phyloP scores from a whole-genome alignment of 2,329 filamentous ascomycete species.

The Trichocomaceae sp. region DNA sequence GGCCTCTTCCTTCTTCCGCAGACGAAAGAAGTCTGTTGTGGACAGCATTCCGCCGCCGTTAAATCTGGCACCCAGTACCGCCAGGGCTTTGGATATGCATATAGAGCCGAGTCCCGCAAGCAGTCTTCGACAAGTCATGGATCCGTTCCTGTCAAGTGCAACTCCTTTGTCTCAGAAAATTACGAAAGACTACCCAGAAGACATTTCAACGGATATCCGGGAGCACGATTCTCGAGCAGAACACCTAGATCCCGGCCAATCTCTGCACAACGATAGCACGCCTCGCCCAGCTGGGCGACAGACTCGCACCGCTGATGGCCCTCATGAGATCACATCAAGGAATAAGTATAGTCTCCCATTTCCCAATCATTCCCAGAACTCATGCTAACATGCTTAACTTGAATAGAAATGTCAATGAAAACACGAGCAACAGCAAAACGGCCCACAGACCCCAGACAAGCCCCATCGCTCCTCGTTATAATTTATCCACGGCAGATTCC shows the following conservation, averaged over 20 bases:
- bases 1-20: slow-evolving; percentile 87
- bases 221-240: neutral
- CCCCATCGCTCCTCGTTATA: slow-evolving; percentile 14
- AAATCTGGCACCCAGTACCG: slow-evolving; percentile 39
- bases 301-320: slow-evolving; percentile 17
- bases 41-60: slow-evolving; percentile 59
- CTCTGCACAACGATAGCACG: slow-evolving; percentile 5
- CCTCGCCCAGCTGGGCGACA: slow-evolving; percentile 5
- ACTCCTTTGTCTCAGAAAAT: slow-evolving; percentile 17
- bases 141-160: slow-evolving; percentile 60
- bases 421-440: slow-evolving; percentile 15
- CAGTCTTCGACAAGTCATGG: slow-evolving; percentile 80
- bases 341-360: slow-evolving; percentile 25
- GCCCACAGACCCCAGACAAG: slow-evolving; percentile 19
- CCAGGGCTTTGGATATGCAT: slow-evolving; percentile 29
- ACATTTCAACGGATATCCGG: slow-evolving; percentile 9
- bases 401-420: slow-evolving; percentile 31
- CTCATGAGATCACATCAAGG: slow-evolving; percentile 20
- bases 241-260: neutral
- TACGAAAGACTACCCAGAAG: slow-evolving; percentile 20
- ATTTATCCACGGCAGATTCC: slow-evolving; percentile 3
- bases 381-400: slow-evolving; percentile 25
- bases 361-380: slow-evolving; percentile 22
- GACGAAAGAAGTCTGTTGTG: slow-evolving; percentile 81
- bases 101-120: slow-evolving; percentile 59